Percentiles rank a stretch among this genome's conserved stretches.
These are phyloP conservation scores for Pseudozyma pruni DNA, from an alignment of 1,284 basidiomycete species.

Conservation along the genomic window DNA sequence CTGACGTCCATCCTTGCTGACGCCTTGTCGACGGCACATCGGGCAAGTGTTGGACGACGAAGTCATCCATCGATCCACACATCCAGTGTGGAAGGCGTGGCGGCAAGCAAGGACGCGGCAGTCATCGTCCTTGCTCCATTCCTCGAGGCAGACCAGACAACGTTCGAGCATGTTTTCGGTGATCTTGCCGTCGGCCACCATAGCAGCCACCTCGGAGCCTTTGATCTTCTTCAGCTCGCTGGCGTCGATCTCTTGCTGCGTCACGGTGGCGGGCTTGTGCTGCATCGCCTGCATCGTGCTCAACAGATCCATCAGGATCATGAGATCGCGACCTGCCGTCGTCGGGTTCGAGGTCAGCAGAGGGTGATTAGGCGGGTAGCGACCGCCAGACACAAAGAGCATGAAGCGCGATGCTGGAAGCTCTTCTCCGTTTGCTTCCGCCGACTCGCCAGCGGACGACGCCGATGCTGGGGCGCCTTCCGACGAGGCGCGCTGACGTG, in stretches of 20 bases:
- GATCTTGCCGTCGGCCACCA: slow-evolving; percentile 42
- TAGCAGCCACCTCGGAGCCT: slow-evolving; percentile 38
- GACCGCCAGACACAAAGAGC: slow-evolving; percentile 64
- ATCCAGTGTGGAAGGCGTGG: slow-evolving; percentile 60
- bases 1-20: slow-evolving; percentile 39
- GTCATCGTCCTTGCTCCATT: slow-evolving; percentile 61
- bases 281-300: slow-evolving; percentile 59
- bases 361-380: slow-evolving; percentile 61
- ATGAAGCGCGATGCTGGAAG: slow-evolving; percentile 58
- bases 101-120: slow-evolving; percentile 57
- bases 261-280: slow-evolving; percentile 56
- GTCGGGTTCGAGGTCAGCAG: slow-evolving; percentile 55
- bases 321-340: slow-evolving; percentile 61
- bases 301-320: slow-evolving; percentile 65
- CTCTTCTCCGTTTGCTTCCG: slow-evolving; percentile 16
- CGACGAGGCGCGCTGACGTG: slow-evolving; percentile 18
- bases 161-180: slow-evolving; percentile 64
- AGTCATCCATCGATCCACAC: slow-evolving; percentile 60
- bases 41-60: slow-evolving; percentile 60
- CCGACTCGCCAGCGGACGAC: not conserved
- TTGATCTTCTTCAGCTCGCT: slow-evolving; percentile 48
- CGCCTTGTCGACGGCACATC: slow-evolving; percentile 53
- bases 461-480: slow-evolving; percentile 13
- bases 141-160: slow-evolving; percentile 63
- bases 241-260: slow-evolving; percentile 57